Percentiles rank a stretch among this genome's conserved stretches.
Evolutionary conservation across 805 yeast genomes (phyloP).

Genomic region (Nematodospora valgi): DNA sequence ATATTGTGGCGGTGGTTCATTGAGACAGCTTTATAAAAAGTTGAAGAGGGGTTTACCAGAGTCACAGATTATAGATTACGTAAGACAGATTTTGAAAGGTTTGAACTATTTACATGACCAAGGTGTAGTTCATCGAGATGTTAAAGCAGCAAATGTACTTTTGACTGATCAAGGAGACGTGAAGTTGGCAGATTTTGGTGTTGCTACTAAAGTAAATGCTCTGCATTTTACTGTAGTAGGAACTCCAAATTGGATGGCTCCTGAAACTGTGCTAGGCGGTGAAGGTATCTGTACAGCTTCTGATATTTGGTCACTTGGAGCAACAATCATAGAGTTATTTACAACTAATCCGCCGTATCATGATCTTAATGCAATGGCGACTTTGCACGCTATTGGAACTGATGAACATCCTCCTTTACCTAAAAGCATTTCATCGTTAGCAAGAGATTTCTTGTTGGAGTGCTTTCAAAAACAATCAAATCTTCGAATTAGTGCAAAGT

Average conservation of each 20-base stretch:
- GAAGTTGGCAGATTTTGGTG: conserved; percentile 94
- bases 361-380: conserved; percentile 70
- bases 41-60: conserved; percentile 56
- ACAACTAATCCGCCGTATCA: conserved; percentile 88
- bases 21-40: conserved; percentile 48
- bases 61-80: conserved; percentile 44
- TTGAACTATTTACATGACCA: conserved; percentile 64
- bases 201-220: conserved; percentile 61
- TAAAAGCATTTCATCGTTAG: conserved; percentile 36
- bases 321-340: conserved; percentile 84
- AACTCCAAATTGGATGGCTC: conserved; percentile 99
- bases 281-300: conserved; percentile 86
- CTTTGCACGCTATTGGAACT: conserved; percentile 78
- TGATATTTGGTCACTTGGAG: conserved; percentile 92
- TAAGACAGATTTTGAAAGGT: conserved; percentile 55
- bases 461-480: conserved; percentile 73
- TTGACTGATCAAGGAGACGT: conserved; percentile 63
- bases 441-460: conserved; percentile 55
- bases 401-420: conserved; percentile 74
- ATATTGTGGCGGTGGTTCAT: conserved; percentile 60
- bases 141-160: conserved; percentile 88
- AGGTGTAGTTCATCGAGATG: conserved; percentile 81
- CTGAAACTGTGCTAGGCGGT: conserved; percentile 78
- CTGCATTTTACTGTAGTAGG: conserved; percentile 58
- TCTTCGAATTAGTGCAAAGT: conserved; percentile 52